Evolutionary conservation across 1,139 yeast species (phyloP), one percentile per base, ranked within the genome.

Genomic region (Lodderomyces parapsilosis): DNA sequence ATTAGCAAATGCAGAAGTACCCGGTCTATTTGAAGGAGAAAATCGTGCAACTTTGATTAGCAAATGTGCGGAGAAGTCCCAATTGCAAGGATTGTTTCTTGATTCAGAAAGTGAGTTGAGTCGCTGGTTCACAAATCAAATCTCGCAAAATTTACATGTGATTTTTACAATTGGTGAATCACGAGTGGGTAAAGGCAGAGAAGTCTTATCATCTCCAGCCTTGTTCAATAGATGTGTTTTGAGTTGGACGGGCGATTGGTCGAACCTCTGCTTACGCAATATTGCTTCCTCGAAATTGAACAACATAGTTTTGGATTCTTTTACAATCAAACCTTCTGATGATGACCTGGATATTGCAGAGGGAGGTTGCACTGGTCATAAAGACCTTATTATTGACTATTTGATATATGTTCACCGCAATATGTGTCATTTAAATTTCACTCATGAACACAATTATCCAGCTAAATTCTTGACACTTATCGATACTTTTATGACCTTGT

Each of bases 181-280:
- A 2, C 63, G 68, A 61, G 63, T 63, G 23, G 63, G 63, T 1
- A 55, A 65, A 1, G 62, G 53, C 25, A 59, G 67, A 1, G 62
- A 65, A 14, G 74, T 83, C 2, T 73, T 85, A 5, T 74, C 91
- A 0, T 91, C 98, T 0, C 96, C 98, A 0, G 98, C 99, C 0
- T 66, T 93, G 32, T 85, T 89, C 63, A 93, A 93, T 57, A 72
- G 99, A 56, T 93, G 98, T 67, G 95, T 89, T 3, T 64, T 91
- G 34, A 81, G 84, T 56, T 89, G 95, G 91, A 83, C 89, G 84
- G 96, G 96, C 3, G 81, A 81, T 45, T 91, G 97, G 97, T 71
- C 83, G 0, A 53, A 57, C 7, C 49, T 53, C 0, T 67, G 90
- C 0, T 60, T 84, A 42, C 52, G 53, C 14, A 80, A 79, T 42